phyloP scores from a whole-genome alignment of 805 yeast species.

The Starmerella stigmatis region DNA sequence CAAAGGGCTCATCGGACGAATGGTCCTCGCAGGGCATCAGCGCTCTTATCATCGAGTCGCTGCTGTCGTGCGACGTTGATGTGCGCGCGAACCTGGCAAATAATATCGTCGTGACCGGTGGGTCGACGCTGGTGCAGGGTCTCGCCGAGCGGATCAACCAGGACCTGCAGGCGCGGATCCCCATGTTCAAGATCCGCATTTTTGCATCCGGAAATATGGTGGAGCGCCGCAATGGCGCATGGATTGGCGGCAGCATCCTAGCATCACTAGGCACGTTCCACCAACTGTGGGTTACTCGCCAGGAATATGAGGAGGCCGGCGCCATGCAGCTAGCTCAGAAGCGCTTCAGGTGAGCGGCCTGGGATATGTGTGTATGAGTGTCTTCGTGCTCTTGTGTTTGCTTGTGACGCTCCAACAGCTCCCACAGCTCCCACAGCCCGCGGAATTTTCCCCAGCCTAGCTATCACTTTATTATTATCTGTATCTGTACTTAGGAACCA shows the following conservation, averaged over 20 bases:
- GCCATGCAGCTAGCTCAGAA: slow-evolving; percentile 67
- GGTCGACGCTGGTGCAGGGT: slow-evolving; percentile 70
- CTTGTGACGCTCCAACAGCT: no score
- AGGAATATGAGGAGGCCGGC: slow-evolving; percentile 83
- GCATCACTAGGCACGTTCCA: slow-evolving; percentile 88
- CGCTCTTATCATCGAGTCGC: slow-evolving; percentile 46
- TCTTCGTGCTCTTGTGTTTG: not conserved
- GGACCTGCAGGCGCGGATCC: slow-evolving; percentile 59
- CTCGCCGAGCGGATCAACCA: slow-evolving; percentile 62
- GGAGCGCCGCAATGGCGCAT: slow-evolving; percentile 71
- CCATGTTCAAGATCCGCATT: slow-evolving; percentile 75
- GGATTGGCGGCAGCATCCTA: slow-evolving; percentile 88
- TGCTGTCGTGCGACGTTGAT: slow-evolving; percentile 59
- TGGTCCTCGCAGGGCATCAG: slow-evolving; percentile 38
- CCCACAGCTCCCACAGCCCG: no score
- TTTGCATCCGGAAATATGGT: slow-evolving; percentile 62
- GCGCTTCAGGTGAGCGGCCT: slow-evolving; percentile 65
- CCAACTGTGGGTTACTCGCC: slow-evolving; percentile 88
- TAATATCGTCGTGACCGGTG: slow-evolving; percentile 79
- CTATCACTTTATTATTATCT: not conserved
- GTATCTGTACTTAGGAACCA: not conserved
- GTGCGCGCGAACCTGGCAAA: slow-evolving; percentile 80
- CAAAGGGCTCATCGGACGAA: slow-evolving; percentile 3
- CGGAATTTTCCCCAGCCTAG: not conserved
- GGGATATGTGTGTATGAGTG: not conserved